Conservation (phyloP, 108 stramenopile species). For the Nitzschia sp. region DNA sequence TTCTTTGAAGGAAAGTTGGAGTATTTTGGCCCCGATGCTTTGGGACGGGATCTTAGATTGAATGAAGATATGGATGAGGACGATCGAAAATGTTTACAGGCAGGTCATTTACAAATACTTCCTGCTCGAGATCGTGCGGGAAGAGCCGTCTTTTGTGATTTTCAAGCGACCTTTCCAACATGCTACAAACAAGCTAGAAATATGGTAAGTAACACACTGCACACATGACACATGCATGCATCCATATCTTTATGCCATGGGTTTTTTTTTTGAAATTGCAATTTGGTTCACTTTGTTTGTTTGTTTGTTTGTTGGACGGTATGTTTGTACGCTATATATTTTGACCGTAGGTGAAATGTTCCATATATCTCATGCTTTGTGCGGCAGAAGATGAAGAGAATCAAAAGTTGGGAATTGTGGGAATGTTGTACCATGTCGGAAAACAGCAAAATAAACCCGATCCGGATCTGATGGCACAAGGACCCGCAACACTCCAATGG, state of each 20-base stretch:
- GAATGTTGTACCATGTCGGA: not conserved
- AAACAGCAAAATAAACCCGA: not conserved
- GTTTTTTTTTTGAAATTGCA: too few relatives aligned
- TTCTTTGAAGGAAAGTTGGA: constrained; percentile 21
- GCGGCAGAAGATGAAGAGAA: constrained; percentile 26
- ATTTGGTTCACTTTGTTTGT: not conserved
- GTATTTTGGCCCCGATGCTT: constrained; percentile 12
- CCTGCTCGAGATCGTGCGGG: constrained; percentile 33
- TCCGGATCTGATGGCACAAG: not conserved
- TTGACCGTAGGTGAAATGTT: not conserved
- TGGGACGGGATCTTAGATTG: not conserved
- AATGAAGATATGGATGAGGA: constrained; percentile 24
- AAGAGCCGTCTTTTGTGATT: constrained; percentile 17
- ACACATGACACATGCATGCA: too few relatives aligned
- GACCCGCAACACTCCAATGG: not conserved
- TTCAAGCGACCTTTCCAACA: not conserved
- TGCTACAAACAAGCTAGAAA: constrained; percentile 5
- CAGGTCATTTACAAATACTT: constrained; percentile 17
- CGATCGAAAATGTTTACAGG: not conserved
- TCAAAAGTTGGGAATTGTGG: constrained; percentile 13
- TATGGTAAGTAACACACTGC: not conserved
- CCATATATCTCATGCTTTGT: constrained; percentile 7
- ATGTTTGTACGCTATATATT: too few relatives aligned
- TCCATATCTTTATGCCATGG: too few relatives aligned
- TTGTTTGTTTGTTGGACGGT: too few relatives aligned